Base-by-base conservation (phyloP, 257 asterid species). In the Datura wrightii region DNA sequence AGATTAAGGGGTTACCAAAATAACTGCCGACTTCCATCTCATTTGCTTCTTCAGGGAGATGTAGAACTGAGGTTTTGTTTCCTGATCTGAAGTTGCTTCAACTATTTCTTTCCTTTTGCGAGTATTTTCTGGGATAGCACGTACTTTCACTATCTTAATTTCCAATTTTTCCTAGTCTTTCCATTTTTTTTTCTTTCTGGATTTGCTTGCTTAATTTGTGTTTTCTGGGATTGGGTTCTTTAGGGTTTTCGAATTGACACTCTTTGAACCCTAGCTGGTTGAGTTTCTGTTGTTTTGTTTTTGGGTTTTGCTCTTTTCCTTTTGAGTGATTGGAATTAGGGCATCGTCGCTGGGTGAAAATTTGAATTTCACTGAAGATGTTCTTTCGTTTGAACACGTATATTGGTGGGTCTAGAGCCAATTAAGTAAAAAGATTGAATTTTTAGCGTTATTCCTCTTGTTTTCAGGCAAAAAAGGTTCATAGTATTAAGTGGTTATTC, bases 341-440 rank as follows among this genome's bases (percentile, higher is more conserved):
- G 70, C 15, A 60, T 24, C 5, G 2, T 54, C 9, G 10, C 31
- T n/a, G 7, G 66, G 34, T 59, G 66, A n/a, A 59, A 71, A 71
- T 5, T 71, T 0, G 19, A 74, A 74, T 48, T 48, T 15, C 1
- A 74, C 1, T 48, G 60, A 50, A 48, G 44, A 14, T 74, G 19
- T 19, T 72, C 80, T 72, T 72, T 46, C 59, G 5, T 71, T 71
- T 71, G 37, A 72, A 46, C 55, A 44, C 13, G 36, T 70, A 18
- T 9, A 3, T 41, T 42, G 53, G n/a, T 70, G 11, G 59, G 42
- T 72, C 16, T 11, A 3, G 58, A 72, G 41, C 18, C 5, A 63
- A 63, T 65, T 65, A 14, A 66, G 74, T 66, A 34, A 34, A 66
- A 66, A 66, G 74, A 66, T 66, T 7, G 48, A 0, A 66, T 37